Conservation (phyloP, 495 filamentous ascomycete species). For the Bacidia gigantensis region DNA sequence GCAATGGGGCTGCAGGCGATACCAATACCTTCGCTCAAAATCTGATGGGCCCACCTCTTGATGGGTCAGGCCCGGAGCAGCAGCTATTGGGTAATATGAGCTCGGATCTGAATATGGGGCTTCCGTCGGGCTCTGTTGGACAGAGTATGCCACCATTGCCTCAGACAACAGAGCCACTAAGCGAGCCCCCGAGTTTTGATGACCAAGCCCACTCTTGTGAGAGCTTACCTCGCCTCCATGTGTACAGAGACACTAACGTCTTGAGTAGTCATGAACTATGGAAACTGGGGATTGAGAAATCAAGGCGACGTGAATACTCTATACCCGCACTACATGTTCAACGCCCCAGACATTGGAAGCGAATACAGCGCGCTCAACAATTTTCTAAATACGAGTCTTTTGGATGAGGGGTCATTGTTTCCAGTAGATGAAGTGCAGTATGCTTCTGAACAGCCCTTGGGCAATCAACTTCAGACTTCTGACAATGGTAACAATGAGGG, state of each 20-base stretch:
- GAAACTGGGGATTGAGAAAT: slow-evolving; percentile 55
- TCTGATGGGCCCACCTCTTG: background rate
- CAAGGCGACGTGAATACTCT: slow-evolving; percentile 90
- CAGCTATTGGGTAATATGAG: slow-evolving; percentile 7
- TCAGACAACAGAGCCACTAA: background rate
- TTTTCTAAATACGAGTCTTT: slow-evolving; percentile 75
- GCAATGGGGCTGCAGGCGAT: slow-evolving; percentile 44
- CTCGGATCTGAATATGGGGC: background rate
- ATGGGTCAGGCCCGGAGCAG: slow-evolving; percentile 3
- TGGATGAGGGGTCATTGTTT: slow-evolving; percentile 62
- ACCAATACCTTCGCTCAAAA: background rate
- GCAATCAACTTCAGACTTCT: slow-evolving; percentile 33
- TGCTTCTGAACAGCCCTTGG: slow-evolving; percentile 42
- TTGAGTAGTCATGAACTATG: slow-evolving; percentile 45
- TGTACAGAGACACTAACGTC: background rate
- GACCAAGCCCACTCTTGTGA: slow-evolving; percentile 62
- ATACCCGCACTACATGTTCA: slow-evolving; percentile 91
- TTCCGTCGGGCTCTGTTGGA: background rate
- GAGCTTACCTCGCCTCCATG: slow-evolving; percentile 15
- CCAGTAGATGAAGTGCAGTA: slow-evolving; percentile 46
- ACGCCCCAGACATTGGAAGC: slow-evolving; percentile 80
- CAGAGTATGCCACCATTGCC: slow-evolving; percentile 1
- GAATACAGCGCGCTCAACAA: slow-evolving; percentile 95
- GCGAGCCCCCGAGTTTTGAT: slow-evolving; percentile 4
- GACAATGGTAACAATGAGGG: slow-evolving; percentile 18